Evolutionary conservation across 2,329 filamentous ascomycete genomes (phyloP).

Genomic region (Xylaria multiplex): DNA sequence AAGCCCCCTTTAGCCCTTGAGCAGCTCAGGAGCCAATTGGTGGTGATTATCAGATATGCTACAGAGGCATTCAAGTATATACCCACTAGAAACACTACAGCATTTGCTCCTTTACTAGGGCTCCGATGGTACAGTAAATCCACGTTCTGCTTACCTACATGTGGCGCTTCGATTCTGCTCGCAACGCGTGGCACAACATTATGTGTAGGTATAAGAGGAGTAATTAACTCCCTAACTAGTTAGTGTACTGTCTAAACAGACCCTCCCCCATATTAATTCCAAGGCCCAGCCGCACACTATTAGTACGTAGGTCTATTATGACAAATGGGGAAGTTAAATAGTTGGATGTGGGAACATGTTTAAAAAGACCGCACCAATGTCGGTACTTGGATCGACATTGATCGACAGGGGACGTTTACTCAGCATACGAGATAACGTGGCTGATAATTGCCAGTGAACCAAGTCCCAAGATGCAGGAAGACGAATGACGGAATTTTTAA

Average conservation of each 20-base stretch:
- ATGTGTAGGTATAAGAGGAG: conserved; percentile 1
- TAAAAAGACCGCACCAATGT: conserved; percentile 18
- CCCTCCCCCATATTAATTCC: conserved; percentile 27
- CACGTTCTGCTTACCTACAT: background rate
- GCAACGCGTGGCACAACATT: background rate
- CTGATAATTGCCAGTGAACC: conserved; percentile 10
- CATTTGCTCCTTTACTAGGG: too few species aligned
- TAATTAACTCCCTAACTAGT: conserved; percentile 11
- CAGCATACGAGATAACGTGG: conserved; percentile 13
- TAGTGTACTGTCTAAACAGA: conserved; percentile 12
- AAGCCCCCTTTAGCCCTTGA: too few species aligned
- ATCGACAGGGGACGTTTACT: conserved; percentile 32
- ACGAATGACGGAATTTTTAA: conserved; percentile 19
- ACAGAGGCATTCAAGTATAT: too few species aligned
- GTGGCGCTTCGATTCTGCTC: background rate
- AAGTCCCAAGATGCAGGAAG: background rate
- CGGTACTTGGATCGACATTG: conserved; percentile 32
- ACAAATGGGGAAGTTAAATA: conserved; percentile 24
- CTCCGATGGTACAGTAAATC: too few species aligned
- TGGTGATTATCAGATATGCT: too few species aligned
- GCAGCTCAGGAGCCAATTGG: too few species aligned
- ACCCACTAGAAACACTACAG: too few species aligned
- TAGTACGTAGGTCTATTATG: conserved; percentile 1
- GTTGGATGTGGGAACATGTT: conserved; percentile 7
- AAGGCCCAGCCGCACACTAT: background rate